phyloP scores from a whole-genome alignment of 2,329 filamentous ascomycete genomes.

The Dothistroma septosporum region DNA sequence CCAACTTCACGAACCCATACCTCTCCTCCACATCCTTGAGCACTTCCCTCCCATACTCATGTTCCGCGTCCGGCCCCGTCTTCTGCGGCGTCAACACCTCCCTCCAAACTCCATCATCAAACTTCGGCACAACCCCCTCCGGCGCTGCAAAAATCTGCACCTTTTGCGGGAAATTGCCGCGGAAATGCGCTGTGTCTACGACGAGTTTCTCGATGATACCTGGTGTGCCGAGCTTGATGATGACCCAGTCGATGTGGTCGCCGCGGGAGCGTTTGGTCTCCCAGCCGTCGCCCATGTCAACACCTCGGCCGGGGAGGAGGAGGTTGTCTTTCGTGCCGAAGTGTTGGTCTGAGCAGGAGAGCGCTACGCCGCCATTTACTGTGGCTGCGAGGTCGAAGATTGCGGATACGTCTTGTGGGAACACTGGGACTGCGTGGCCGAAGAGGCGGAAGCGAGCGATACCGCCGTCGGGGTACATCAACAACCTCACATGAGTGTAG shows the following conservation, averaged over 20 bases:
- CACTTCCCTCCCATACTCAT: conserved; percentile 52
- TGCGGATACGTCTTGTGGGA: conserved; percentile 61
- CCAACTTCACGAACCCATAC: conserved; percentile 82
- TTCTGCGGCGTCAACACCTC: conserved; percentile 64
- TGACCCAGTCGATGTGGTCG: conserved; percentile 76
- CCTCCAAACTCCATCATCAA: conserved; percentile 58
- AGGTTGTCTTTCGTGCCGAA: conserved; percentile 79
- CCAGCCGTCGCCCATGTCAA: conserved; percentile 87
- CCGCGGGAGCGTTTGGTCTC: conserved; percentile 72
- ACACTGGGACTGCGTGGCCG: conserved; percentile 70
- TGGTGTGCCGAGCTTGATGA: conserved; percentile 66
- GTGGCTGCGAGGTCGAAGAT: conserved; percentile 73
- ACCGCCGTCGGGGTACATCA: conserved; percentile 83
- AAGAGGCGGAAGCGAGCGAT: conserved; percentile 77
- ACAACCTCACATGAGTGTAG: conserved; percentile 74
- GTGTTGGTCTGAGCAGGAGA: conserved; percentile 76
- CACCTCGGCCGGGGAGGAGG: conserved; percentile 70
- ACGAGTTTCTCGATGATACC: conserved; percentile 63
- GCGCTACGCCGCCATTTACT: conserved; percentile 71
- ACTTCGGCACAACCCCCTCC: conserved; percentile 52
- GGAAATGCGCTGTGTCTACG: conserved; percentile 77
- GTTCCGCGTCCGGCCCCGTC: conserved; percentile 69
- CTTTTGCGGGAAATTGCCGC: conserved; percentile 78
- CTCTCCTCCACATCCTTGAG: conserved; percentile 50
- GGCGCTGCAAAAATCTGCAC: conserved; percentile 62